A percentile compares a stretch with the other conserved stretches of the same genome.
Conservation (phyloP, 1,139 yeast genomes). For the Pichia sp. region DNA sequence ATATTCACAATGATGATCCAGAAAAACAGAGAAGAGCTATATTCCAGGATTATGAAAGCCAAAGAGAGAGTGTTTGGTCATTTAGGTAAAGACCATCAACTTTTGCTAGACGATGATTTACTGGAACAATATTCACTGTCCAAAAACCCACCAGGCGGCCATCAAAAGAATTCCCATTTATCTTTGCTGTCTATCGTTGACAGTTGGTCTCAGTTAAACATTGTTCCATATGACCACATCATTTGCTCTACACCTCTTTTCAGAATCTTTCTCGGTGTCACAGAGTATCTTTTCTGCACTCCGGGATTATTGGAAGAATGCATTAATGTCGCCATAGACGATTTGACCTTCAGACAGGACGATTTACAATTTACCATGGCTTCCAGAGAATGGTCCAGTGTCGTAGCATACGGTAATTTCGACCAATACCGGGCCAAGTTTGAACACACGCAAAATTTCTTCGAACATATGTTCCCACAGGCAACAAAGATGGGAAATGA, state of each 20-base stretch:
- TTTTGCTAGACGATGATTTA: constrained; percentile 71
- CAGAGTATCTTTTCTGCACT: constrained; percentile 83
- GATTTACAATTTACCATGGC: constrained; percentile 82
- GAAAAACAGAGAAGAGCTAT: constrained; percentile 50
- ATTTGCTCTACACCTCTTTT: constrained; percentile 93
- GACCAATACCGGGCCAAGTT: constrained; percentile 64
- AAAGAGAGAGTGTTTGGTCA: constrained; percentile 70
- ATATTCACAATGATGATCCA: constrained; percentile 77
- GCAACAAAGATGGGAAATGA: constrained; percentile 88
- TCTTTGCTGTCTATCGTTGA: constrained; percentile 87
- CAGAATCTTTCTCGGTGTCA: constrained; percentile 87
- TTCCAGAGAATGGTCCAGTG: constrained; percentile 77
- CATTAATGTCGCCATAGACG: constrained; percentile 59
- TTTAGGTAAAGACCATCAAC: constrained; percentile 40
- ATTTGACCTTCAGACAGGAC: constrained; percentile 69
- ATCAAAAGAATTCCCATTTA: constrained; percentile 79
- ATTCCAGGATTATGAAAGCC: constrained; percentile 53
- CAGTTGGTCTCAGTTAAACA: constrained; percentile 79
- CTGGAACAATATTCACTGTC: constrained; percentile 74
- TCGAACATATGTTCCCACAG: constrained; percentile 79
- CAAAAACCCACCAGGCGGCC: constrained; percentile 62
- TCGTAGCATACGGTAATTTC: constrained; percentile 71
- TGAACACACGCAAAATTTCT: constrained; percentile 71
- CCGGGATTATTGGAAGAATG: constrained; percentile 76
- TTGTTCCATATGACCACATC: constrained; percentile 92